These are phyloP conservation scores for Amylostereum areolatum DNA, from an alignment of 1,284 basidiomycete genomes.

Conservation along the genomic window DNA sequence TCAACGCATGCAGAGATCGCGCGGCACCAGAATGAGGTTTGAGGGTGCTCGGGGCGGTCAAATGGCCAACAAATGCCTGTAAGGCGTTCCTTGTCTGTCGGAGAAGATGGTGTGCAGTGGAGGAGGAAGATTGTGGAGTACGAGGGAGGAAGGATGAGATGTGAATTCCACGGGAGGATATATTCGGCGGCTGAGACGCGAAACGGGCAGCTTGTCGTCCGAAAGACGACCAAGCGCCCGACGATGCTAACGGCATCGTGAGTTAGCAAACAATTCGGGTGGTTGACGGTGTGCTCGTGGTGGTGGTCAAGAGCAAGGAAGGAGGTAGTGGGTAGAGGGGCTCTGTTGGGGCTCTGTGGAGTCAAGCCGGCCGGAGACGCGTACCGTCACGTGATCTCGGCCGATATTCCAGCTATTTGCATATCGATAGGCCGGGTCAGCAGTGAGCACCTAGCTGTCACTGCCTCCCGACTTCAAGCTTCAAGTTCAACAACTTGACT, in stretches of 20 bases:
- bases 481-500: too few relatives aligned
- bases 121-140: conserved; percentile 21
- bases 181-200: conserved; percentile 13
- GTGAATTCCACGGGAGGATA: conserved; percentile 34
- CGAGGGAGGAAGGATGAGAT: conserved; percentile 29
- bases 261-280: too few relatives aligned
- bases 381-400: too few relatives aligned
- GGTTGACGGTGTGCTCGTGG: too few relatives aligned
- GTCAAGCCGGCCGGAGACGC: too few relatives aligned
- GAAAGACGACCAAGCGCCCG: conserved; percentile 36
- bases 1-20: conserved; percentile 33
- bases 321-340: too few relatives aligned
- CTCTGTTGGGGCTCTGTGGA: too few relatives aligned
- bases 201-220: conserved; percentile 26
- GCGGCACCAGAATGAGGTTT: conserved; percentile 26
- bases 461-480: too few relatives aligned
- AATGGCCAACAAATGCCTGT: conserved; percentile 47
- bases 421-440: too few relatives aligned
- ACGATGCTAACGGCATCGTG: conserved; percentile 51
- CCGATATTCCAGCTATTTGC: too few relatives aligned
- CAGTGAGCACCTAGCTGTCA: too few relatives aligned
- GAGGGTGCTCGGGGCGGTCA: conserved; percentile 50
- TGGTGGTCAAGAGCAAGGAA: too few relatives aligned
- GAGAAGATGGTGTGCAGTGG: conserved; percentile 42
- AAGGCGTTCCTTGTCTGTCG: conserved; percentile 48